Base-by-base conservation (phyloP, 352 stramenopile genomes). In the Globisporangium carolinianum region DNA sequence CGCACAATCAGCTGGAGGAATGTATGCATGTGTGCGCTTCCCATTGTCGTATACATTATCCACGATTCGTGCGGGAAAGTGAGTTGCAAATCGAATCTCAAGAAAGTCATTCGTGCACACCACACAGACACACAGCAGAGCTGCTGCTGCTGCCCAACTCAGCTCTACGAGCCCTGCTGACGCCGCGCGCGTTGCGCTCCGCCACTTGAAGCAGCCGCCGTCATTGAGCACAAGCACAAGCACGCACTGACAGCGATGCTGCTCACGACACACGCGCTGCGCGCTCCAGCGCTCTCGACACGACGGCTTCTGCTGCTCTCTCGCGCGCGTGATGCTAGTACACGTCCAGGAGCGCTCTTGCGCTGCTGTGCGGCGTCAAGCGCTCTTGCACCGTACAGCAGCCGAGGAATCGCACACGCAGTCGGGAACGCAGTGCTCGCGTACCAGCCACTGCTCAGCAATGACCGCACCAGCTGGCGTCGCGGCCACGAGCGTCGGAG, bases 221-320 rank as follows among this genome's bases (percentile, higher is more conserved):
- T 32, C 24, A 32, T 32, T 32, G 17, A 15, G 10, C 48, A 46
- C 39, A 14, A 43, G 37, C 41, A 38, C 47, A 35, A 10, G 4
- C 24, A 1, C 46, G 39, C 12, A 32, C 24, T 32, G 24, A 32
- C 24, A 32, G 35, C 46, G n/a, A 71, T 74, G 67, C 58, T 69
- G 57, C 49, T 64, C n/a, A 66, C 57, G 15, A 47, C 63, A 17
- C 67, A 61, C 32, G 60, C 58, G 47, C 51, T 73, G 39, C 56
- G 51, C 17, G 49, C 55, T 10, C 53, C 52, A 50, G 18, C 46
- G 43, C 46, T 63, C 24, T 43, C 53, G 41, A 61, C 57, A 17
- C 24, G 18, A 5, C 48, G 55, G 41, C 45, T 49, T 8, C 63
- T 57, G 24, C 48, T 69, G 45, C 58, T 58, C 7, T 14, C 55